Evolutionary conservation across 768 basidiomycete species (phyloP).

Genomic region (Rhodotorula graminis): DNA sequence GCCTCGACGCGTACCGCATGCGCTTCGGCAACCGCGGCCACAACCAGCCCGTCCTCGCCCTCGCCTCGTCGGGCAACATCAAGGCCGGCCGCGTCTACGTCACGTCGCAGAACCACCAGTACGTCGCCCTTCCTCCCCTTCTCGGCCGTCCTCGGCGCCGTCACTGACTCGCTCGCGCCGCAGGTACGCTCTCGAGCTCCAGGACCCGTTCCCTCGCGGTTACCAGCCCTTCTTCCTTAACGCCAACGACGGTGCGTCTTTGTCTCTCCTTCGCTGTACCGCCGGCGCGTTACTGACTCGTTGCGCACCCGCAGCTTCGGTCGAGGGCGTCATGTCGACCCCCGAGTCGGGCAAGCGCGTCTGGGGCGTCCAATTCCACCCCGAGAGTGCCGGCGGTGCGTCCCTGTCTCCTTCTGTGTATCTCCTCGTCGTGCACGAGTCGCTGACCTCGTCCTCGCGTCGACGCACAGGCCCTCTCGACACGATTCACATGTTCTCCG

Average conservation of each 20-base stretch:
- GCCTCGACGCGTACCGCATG: slow-evolving; percentile 95
- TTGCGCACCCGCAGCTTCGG: slow-evolving; percentile 63
- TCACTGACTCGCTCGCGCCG: slow-evolving; percentile 37
- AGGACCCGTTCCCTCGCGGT: slow-evolving; percentile 90
- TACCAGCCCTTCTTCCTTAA: slow-evolving; percentile 99
- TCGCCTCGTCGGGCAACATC: slow-evolving; percentile 89
- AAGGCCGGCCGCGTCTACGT: slow-evolving; percentile 95
- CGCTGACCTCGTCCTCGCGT: no score
- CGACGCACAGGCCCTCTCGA: slow-evolving; percentile 69
- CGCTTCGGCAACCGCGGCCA: slow-evolving; percentile 99
- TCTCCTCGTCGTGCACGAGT: neutral
- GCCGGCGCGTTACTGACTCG: no score
- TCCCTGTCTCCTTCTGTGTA: slow-evolving; percentile 48
- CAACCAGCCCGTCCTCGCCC: slow-evolving; percentile 94
- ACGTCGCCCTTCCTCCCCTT: slow-evolving; percentile 34
- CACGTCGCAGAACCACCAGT: slow-evolving; percentile 61
- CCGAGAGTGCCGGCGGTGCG: slow-evolving; percentile 54
- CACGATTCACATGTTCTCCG: slow-evolving; percentile 75
- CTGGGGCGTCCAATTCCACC: slow-evolving; percentile 99
- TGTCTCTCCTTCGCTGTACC: neutral
- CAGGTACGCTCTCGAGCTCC: slow-evolving; percentile 95
- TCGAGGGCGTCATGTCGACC: slow-evolving; percentile 97
- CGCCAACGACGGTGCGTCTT: slow-evolving; percentile 46
- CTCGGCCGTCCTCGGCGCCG: neutral
- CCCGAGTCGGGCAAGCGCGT: slow-evolving; percentile 78